These are phyloP conservation scores for Xylariaceae sp. DNA, from an alignment of 2,329 filamentous ascomycete genomes.

Conservation along the genomic window DNA sequence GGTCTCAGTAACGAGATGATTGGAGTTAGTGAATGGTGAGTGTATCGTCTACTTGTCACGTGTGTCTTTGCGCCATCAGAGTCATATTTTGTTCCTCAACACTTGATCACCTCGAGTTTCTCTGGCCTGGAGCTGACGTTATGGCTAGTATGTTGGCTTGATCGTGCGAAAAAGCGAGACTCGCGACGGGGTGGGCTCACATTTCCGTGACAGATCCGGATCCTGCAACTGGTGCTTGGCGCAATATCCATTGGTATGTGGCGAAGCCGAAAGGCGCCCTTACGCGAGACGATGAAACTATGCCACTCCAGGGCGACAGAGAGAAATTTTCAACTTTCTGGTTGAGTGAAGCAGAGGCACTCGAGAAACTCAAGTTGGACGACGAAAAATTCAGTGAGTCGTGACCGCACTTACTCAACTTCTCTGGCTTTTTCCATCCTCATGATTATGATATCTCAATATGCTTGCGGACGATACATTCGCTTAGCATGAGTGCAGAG, in stretches of 20 bases:
- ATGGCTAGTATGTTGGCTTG: constrained; percentile 19
- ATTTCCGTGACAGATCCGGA: constrained; percentile 24
- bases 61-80: neutral
- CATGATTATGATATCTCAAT: neutral
- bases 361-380: constrained; percentile 26
- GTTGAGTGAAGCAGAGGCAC: constrained; percentile 25
- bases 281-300: constrained; percentile 23
- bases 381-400: constrained; percentile 30
- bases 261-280: constrained; percentile 21
- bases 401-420: neutral
- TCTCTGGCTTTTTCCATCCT: neutral
- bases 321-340: constrained; percentile 29
- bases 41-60: constrained; percentile 2
- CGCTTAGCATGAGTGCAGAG: no score
- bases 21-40: constrained; percentile 29
- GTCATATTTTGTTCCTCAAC: neutral
- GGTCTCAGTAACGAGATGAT: constrained; percentile 27
- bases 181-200: constrained; percentile 8
- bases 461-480: neutral
- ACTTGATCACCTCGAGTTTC: neutral
- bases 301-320: constrained; percentile 26
- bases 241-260: constrained; percentile 25
- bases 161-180: constrained; percentile 1
- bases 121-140: constrained; percentile 4
- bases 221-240: constrained; percentile 27